Evolutionary conservation across 306 rosid species (phyloP), one percentile per base, ranked within the genome.

Genomic region (Castanea mollissima): DNA sequence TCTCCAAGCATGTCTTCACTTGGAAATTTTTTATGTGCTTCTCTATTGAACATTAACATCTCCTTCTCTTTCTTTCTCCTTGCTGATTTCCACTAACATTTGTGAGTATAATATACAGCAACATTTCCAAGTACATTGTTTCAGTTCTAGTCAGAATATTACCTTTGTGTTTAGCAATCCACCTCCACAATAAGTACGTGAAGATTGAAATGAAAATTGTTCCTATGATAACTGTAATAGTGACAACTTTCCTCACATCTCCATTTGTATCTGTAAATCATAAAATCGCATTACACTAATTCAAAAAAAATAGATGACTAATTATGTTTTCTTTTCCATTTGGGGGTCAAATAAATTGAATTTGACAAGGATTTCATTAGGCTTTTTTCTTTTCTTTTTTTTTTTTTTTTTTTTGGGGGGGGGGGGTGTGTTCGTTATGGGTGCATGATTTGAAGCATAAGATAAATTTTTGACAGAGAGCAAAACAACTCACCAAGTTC

Each of bases 111-210:
- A 32, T 31, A 0, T 6, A n/a, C 6, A 0, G 31, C 11, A 20
- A 21, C 64, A 58, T 18, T 18, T 55, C 27, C 11, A 0, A 9
- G 64, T 58, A 10, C 14, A 58, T 25, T 6, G 11, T n/a, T 23
- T 4, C 4, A 58, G 13, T 21, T 38, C 44, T 38, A 4, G 13
- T 4, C 4, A 0, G 19, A 21, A 63, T 8, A 29, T n/a, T 69
- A 77, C 80, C 80, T 62, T 32, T 46, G 3, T 2, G 44, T 65
- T 75, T 78, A 19, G 76, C 46, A 11, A 19, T 23, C 64, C 79
- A 2, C 29, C 58, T 64, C 57, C 83, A 77, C 32, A 83, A 69
- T 76, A 81, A 70, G 73, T 69, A 77, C 13, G 44, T 0, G 2
- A 38, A 6, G 10, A 38, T 38, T 38, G 44, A 38, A 38, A 38